Evolutionary conservation across 371 early-diverging fungal species (phyloP).

Genomic region (Rhizopus stolonifer): DNA sequence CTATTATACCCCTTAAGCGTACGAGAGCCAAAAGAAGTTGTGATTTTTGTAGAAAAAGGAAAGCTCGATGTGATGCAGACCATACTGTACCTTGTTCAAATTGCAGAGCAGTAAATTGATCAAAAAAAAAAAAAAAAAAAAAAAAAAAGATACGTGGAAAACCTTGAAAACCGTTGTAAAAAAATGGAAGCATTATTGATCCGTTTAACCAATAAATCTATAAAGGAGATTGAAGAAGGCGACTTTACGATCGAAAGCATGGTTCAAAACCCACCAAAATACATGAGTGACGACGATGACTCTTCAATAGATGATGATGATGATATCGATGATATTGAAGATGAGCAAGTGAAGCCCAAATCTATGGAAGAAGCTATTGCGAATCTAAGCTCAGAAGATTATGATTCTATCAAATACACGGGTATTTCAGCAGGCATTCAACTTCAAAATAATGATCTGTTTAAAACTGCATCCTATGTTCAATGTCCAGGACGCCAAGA

Average conservation of each 20-base stretch:
- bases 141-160: slow-evolving; percentile 52
- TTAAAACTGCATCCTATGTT: slow-evolving; percentile 35
- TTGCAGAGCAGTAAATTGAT: slow-evolving; percentile 45
- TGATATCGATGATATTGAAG: slow-evolving; percentile 6
- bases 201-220: slow-evolving; percentile 35
- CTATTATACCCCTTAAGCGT: slow-evolving; percentile 38
- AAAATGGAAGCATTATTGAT: slow-evolving; percentile 45
- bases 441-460: slow-evolving; percentile 34
- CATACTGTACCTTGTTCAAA: slow-evolving; percentile 46
- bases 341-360: background rate
- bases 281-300: background rate
- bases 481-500: slow-evolving; percentile 45
- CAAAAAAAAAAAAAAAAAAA: background rate
- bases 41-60: slow-evolving; percentile 53
- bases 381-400: slow-evolving; percentile 36
- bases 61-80: slow-evolving; percentile 55
- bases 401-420: slow-evolving; percentile 46
- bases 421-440: slow-evolving; percentile 46
- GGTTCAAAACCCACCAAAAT: background rate
- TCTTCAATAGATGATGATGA: background rate
- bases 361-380: slow-evolving; percentile 24
- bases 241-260: slow-evolving; percentile 28
- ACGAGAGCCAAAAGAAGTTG: slow-evolving; percentile 55
- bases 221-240: slow-evolving; percentile 43
- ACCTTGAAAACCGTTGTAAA: slow-evolving; percentile 45